Conservation (phyloP, 257 asterid genomes). For the Avicennia marina region DNA sequence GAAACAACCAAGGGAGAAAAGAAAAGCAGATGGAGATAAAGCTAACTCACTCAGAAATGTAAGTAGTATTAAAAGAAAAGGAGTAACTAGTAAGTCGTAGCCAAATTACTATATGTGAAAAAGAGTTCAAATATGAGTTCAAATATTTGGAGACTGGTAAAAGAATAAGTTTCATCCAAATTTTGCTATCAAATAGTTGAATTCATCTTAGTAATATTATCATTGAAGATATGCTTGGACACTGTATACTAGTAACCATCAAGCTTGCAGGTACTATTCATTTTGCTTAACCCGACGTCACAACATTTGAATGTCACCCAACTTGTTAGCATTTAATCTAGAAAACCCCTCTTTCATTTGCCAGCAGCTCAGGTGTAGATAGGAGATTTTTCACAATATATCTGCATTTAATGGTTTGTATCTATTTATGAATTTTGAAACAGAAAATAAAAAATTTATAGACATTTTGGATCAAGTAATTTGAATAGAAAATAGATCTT, state of each 20-base stretch:
- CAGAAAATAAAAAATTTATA: too few relatives aligned
- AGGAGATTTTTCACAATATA: too few relatives aligned
- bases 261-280: neutral
- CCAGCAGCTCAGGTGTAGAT: neutral
- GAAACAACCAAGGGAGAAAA: too few relatives aligned
- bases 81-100: too few relatives aligned
- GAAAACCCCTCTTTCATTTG: neutral
- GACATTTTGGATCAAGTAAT: neutral
- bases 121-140: too few relatives aligned
- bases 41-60: too few relatives aligned
- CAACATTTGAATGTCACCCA: neutral
- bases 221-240: neutral
- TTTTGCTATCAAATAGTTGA: neutral
- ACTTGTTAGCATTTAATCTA: neutral
- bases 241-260: neutral
- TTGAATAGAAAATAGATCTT: neutral
- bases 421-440: too few relatives aligned
- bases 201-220: neutral
- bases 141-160: neutral
- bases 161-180: neutral
- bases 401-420: too few relatives aligned
- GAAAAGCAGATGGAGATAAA: too few relatives aligned
- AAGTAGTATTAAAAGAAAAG: too few relatives aligned
- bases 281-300: neutral
- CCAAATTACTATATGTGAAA: too few relatives aligned